Conservation (phyloP, 257 asterid genomes). For the Rhazya stricta region DNA sequence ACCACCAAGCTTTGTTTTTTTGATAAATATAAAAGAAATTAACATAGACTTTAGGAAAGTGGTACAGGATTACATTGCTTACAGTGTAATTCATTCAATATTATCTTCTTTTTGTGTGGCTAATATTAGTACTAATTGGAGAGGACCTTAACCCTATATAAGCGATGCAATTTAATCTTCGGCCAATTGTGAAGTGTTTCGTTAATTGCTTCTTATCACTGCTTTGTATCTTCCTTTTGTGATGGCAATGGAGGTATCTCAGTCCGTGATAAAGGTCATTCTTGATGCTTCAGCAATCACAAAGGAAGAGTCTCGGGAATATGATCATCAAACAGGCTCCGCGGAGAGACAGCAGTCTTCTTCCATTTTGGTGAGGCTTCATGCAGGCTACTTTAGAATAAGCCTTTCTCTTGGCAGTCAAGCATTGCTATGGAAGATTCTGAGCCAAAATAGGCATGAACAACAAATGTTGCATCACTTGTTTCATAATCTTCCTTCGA, state of each 20-base stretch:
- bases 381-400: conserved; percentile 43
- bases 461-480: conserved; percentile 12
- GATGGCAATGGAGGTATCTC: neutral
- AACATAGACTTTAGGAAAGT: neutral
- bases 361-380: conserved; percentile 30
- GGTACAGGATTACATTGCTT: neutral
- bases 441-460: conserved; percentile 14
- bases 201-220: too few relatives aligned
- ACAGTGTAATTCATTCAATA: too few relatives aligned
- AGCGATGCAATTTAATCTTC: neutral
- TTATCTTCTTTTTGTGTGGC: too few relatives aligned
- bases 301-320: neutral
- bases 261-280: neutral
- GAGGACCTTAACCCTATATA: too few relatives aligned
- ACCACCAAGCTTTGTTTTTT: neutral
- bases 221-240: too few relatives aligned
- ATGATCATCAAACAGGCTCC: neutral
- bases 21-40: too few relatives aligned
- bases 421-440: conserved; percentile 40
- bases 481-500: conserved; percentile 28
- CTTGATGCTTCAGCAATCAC: neutral
- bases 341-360: neutral
- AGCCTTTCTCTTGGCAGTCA: conserved; percentile 36
- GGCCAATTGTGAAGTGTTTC: too few relatives aligned
- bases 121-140: too few relatives aligned